phyloP scores from a whole-genome alignment of 2,329 filamentous ascomycete species.

The Aureobasidium sp. region DNA sequence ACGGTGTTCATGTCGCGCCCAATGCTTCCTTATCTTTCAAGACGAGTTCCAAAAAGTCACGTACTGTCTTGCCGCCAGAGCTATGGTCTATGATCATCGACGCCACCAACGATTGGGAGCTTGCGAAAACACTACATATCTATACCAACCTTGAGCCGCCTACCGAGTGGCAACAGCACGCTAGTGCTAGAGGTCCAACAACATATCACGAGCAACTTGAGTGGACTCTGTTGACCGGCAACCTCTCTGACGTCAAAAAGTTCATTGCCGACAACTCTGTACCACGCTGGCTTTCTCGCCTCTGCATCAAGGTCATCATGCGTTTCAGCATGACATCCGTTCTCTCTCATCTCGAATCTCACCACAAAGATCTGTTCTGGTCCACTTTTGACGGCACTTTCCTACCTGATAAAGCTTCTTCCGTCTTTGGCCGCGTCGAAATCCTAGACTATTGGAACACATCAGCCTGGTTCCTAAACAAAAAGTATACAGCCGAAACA shows the following conservation, averaged over 20 bases:
- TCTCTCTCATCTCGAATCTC: conserved; percentile 61
- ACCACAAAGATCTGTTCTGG: conserved; percentile 70
- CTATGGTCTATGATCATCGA: conserved; percentile 86
- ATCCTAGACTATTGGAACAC: conserved; percentile 89
- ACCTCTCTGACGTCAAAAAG: conserved; percentile 61
- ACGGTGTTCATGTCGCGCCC: conserved; percentile 52
- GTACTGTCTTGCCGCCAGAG: conserved; percentile 62
- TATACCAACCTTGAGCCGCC: conserved; percentile 71
- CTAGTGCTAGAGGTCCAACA: conserved; percentile 56
- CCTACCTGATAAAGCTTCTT: conserved; percentile 79
- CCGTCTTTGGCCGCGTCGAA: conserved; percentile 73
- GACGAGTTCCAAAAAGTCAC: conserved; percentile 20
- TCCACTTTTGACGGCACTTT: conserved; percentile 74
- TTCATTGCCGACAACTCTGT: conserved; percentile 62
- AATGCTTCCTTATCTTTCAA: conserved; percentile 19
- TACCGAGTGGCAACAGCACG: conserved; percentile 59
- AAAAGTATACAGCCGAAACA: conserved; percentile 78
- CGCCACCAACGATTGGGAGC: conserved; percentile 80
- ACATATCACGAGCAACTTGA: conserved; percentile 73
- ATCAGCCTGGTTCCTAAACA: conserved; percentile 71
- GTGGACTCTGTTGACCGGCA: conserved; percentile 70
- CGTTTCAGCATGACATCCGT: conserved; percentile 79
- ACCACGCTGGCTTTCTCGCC: conserved; percentile 65
- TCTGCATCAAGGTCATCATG: conserved; percentile 82
- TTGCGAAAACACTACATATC: conserved; percentile 71